Base-by-base conservation (phyloP, 225 moss, liverwort and hornwort genomes). In the Marchantia polymorpha region DNA sequence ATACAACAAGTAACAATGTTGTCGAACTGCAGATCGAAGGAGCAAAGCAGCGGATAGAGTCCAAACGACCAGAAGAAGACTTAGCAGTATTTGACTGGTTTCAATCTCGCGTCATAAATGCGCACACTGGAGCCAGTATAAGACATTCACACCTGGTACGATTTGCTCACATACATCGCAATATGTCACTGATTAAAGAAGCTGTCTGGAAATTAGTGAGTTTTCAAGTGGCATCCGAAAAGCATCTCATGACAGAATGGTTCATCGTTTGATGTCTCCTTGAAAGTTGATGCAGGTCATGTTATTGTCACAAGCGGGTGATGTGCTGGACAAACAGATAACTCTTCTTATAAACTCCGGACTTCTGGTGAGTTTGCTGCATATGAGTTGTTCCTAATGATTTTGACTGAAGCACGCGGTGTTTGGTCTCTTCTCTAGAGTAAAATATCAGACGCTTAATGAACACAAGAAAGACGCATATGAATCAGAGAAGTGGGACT, bases 281-380 rank as follows among this genome's bases (percentile, higher is more conserved):
- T 46, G 47, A 23, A 46, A 71, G 31, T 50, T 71, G 7, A 10
- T 82, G 81, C 84, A 87, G 88, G 72, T 86, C 77, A 30, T 53
- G 52, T 75, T 92, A 63, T 73, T 99, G 87, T 90, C 91, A 26
- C 82, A 90, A 73, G 95, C 87, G 10, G 99, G 95, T 8, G 82
- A 86, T 67, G 89, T 87, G 56, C 77, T 86, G 82, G 99, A 99
- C 79, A 88, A 89, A 8, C 91, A 99, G 66, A 81, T 99, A 59
- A 90, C 99, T 51, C 84, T 95, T 72, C 95, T 99, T 17, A 99
- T 99, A 86, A 92, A 92, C 81, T 88, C 93, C 72, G 99, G 99
- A 52, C 88, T 99, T 74, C 64, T 99, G 81, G 93, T 95, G 30
- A 10, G 84, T 84, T 17, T 73, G 23, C 20, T 39, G 39, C 39